Evolutionary conservation across 164 flowering plant species (phyloP), one percentile per base, ranked within the genome.

Genomic region (Vitis amurensis): DNA sequence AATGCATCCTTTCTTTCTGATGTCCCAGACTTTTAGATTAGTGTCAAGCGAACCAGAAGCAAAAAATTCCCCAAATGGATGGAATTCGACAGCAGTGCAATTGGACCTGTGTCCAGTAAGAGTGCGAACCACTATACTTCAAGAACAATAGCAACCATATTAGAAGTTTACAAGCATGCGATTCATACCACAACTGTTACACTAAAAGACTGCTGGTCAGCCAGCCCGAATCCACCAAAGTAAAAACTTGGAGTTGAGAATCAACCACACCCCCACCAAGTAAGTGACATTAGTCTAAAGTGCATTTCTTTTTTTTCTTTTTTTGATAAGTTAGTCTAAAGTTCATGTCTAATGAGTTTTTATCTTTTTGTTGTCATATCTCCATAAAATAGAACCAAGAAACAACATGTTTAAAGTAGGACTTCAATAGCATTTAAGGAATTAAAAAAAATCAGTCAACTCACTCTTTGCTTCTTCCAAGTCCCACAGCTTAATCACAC

Each of bases 51-150:
- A 89, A 59, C 97, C 94, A 77, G 98, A 91, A 15, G 93, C 98
- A 83, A 91, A 91, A 78, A 92, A 91, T 74, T 92, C 96, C 15
- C 96, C 98, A 79, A 91, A 92, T 52, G 96, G 98, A 84, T 92
- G 96, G 68, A 92, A 92, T 70, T 87, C 91, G 71, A 88, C 81
- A 74, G 94, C 88, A 70, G 82, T 89, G 76, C 94, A 91, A 76
- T 82, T 86, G 64, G 90, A 82, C 84, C 87, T 85, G 75, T 93
- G 98, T 61, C 97, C 97, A 72, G 87, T 79, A 61, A 93, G 83
- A 71, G 87, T 83, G 76, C 97, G 93, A 74, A 91, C 86, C 86
- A 87, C 97, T 91, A 81, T 84, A 84, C 83, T 85, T 84, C 84
- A 85, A 81, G 76, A 79, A 73, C 53, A 85, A 86, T 63, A 70